Evolutionary conservation across 495 filamentous ascomycete species (phyloP).

Genomic region (Staphylotrichum longicolle): DNA sequence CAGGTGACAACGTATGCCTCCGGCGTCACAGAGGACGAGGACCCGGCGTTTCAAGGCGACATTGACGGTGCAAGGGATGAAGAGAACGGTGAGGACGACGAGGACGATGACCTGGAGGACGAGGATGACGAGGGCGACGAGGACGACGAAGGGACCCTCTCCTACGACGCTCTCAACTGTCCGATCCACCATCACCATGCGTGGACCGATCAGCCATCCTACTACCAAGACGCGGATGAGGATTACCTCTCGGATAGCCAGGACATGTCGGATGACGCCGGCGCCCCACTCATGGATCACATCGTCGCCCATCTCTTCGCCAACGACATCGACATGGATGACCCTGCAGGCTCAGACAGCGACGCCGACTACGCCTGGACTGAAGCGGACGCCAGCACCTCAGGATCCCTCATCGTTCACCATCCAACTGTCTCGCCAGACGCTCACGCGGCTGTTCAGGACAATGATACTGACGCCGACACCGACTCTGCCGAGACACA

Average conservation of each 20-base stretch:
- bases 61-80: constrained; percentile 21
- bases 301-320: constrained; percentile 22
- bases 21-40: background rate
- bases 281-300: constrained; percentile 2
- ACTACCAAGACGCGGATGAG: constrained; percentile 15
- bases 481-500: too few relatives aligned
- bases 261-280: constrained; percentile 11
- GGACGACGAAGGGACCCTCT: constrained; percentile 24
- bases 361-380: background rate
- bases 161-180: constrained; percentile 23
- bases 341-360: constrained; percentile 9
- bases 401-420: background rate
- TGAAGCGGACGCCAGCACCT: background rate
- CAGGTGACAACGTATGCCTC: constrained; percentile 3
- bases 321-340: constrained; percentile 24
- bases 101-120: constrained; percentile 26
- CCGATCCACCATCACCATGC: constrained; percentile 14
- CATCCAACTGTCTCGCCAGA: background rate
- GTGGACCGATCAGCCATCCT: constrained; percentile 9
- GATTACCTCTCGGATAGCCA: constrained; percentile 27
- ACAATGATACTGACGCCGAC: background rate
- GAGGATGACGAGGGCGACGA: constrained; percentile 25
- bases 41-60: constrained; percentile 5
- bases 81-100: constrained; percentile 24
- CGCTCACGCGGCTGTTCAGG: background rate